Evolutionary conservation across 805 yeast species (phyloP).

Genomic region (Starmerella apis): DNA sequence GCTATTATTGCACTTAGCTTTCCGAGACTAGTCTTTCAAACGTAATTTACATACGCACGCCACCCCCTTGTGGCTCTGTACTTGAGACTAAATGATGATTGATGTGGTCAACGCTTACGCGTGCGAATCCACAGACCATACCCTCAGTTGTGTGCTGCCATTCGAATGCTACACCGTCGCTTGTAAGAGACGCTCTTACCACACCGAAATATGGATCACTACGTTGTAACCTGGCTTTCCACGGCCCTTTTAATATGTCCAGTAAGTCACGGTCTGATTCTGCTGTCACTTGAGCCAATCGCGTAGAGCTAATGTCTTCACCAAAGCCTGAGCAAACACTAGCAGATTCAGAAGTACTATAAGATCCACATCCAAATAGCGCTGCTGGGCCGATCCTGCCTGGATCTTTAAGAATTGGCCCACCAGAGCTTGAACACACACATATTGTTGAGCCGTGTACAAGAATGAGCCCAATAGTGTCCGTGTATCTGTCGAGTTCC

Average conservation of each 20-base stretch:
- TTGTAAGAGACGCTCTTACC: not conserved
- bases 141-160: conserved; percentile 23
- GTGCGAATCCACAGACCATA: conserved; percentile 17
- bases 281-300: conserved; percentile 26
- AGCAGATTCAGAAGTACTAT: conserved; percentile 1
- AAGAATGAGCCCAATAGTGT: conserved; percentile 36
- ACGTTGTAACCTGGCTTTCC: not conserved
- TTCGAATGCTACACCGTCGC: conserved; percentile 12
- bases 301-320: conserved; percentile 32
- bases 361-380: conserved; percentile 33
- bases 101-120: not conserved
- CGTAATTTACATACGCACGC: not conserved
- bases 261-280: not conserved
- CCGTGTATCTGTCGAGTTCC: conserved; percentile 24
- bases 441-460: conserved; percentile 26
- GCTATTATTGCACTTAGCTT: conserved; percentile 76
- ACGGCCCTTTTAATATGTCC: conserved; percentile 4
- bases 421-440: conserved; percentile 36
- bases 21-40: not conserved
- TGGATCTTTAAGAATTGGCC: conserved; percentile 30
- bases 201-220: not conserved
- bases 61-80: conserved; percentile 12
- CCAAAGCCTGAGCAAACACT: conserved; percentile 34
- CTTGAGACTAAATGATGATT: not conserved
- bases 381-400: conserved; percentile 39